Percentiles rank a stretch among this genome's conserved stretches.
These are phyloP conservation scores for Cyberlindnera sargentensis DNA, from an alignment of 805 yeast genomes.

Conservation along the genomic window DNA sequence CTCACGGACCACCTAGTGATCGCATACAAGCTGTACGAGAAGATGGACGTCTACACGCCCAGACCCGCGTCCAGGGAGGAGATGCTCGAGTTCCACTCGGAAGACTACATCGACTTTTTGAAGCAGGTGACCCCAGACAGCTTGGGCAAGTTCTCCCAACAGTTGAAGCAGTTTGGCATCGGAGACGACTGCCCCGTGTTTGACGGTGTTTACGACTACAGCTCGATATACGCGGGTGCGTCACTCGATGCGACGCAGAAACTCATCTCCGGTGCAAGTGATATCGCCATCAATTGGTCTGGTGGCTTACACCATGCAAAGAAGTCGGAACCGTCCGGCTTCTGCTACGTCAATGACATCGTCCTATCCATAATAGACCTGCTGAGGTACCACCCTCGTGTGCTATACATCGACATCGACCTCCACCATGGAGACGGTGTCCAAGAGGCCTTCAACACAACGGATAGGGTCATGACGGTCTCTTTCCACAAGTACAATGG, in stretches of 20 bases:
- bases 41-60: slow-evolving; percentile 86
- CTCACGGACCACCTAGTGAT: slow-evolving; percentile 87
- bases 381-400: slow-evolving; percentile 84
- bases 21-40: slow-evolving; percentile 76
- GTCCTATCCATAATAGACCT: slow-evolving; percentile 83
- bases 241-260: slow-evolving; percentile 89
- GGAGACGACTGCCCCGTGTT: slow-evolving; percentile 92
- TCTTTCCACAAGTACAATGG: slow-evolving; percentile 92
- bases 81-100: slow-evolving; percentile 74
- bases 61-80: slow-evolving; percentile 78
- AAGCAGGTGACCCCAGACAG: slow-evolving; percentile 89
- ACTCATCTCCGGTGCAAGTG: slow-evolving; percentile 78
- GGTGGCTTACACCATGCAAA: slow-evolving; percentile 98
- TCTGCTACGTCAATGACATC: slow-evolving; percentile 92
- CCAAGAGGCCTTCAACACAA: slow-evolving; percentile 91
- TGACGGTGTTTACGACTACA: slow-evolving; percentile 90
- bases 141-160: slow-evolving; percentile 53
- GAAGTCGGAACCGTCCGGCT: slow-evolving; percentile 89
- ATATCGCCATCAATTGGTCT: slow-evolving; percentile 92
- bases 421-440: slow-evolving; percentile 98
- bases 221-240: slow-evolving; percentile 87
- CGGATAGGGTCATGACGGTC: slow-evolving; percentile 95
- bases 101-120: slow-evolving; percentile 88
- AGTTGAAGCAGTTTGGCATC: slow-evolving; percentile 74
- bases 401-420: slow-evolving; percentile 88